Percentiles rank a stretch among this genome's conserved stretches.
These are phyloP conservation scores for Sanguinoderma infundibulare DNA, from an alignment of 1,284 basidiomycete genomes.

Conservation along the genomic window DNA sequence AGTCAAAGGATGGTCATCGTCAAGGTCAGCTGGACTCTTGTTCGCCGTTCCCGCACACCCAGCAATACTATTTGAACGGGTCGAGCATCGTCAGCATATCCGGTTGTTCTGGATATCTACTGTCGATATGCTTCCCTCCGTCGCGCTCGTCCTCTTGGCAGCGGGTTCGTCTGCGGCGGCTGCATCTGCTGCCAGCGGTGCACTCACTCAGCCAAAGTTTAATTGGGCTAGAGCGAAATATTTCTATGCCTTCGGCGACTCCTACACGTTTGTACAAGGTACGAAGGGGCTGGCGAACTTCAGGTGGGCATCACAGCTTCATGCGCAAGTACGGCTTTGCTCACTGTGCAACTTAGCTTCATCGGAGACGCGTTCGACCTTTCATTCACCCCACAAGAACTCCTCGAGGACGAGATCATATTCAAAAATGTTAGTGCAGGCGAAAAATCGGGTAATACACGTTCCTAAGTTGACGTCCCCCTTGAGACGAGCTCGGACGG, in stretches of 20 bases:
- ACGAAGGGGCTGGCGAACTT: slow-evolving; percentile 51
- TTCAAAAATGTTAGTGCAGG: slow-evolving; percentile 46
- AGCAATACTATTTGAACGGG: neutral
- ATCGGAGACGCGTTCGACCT: slow-evolving; percentile 52
- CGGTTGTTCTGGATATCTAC: neutral
- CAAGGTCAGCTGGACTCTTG: neutral
- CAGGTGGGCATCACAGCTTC: slow-evolving; percentile 38
- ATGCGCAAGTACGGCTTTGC: neutral
- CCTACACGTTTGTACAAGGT: slow-evolving; percentile 60
- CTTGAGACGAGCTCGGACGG: slow-evolving; percentile 57
- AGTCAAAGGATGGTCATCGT: neutral
- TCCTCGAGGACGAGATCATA: slow-evolving; percentile 50
- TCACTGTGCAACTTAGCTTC: slow-evolving; percentile 40
- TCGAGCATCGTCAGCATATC: neutral
- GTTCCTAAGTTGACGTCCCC: neutral
- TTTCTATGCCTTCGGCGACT: slow-evolving; percentile 58
- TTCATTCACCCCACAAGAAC: slow-evolving; percentile 46
- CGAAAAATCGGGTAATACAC: neutral
- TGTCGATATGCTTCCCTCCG: neutral
- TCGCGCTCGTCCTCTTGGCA: neutral
- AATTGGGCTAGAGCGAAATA: slow-evolving; percentile 46
- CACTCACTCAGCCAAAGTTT: slow-evolving; percentile 26
- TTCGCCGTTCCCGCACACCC: neutral
- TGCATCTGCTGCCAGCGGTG: neutral
- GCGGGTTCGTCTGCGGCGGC: neutral